phyloP scores from a whole-genome alignment of 495 filamentous ascomycete genomes.

The Podospora australis region DNA sequence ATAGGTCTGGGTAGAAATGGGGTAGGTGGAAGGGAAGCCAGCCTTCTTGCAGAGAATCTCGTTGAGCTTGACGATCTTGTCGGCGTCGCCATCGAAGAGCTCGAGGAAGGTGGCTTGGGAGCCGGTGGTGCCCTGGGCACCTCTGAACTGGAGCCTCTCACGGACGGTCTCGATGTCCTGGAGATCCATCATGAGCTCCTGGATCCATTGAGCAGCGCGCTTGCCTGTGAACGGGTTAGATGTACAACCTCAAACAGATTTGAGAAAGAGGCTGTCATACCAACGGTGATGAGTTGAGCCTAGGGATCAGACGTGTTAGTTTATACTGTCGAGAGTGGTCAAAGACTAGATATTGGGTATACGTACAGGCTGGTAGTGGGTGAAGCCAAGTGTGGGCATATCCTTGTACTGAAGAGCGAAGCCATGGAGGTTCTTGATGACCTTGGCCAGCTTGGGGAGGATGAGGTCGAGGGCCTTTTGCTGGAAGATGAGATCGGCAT shows the following conservation, averaged over 20 bases:
- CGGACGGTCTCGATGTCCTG: conserved; percentile 70
- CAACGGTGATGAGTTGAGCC: conserved; percentile 64
- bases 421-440: conserved; percentile 69
- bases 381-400: conserved; percentile 63
- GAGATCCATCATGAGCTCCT: conserved; percentile 84
- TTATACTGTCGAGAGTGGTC: too few relatives aligned
- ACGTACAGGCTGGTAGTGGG: conserved; percentile 62
- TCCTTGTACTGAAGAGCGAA: conserved; percentile 76
- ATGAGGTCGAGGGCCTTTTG: conserved; percentile 68
- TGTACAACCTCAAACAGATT: too few relatives aligned
- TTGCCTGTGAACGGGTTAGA: conserved; percentile 37
- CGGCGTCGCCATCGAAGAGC: conserved; percentile 68
- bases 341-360: conserved; percentile 1
- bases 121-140: conserved; percentile 40
- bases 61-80: conserved; percentile 72
- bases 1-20: conserved; percentile 68
- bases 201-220: conserved; percentile 69
- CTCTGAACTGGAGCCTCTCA: conserved; percentile 69
- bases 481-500: conserved; percentile 81
- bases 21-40: conserved; percentile 68
- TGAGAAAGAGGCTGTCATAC: too few relatives aligned
- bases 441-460: conserved; percentile 77
- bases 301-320: not conserved
- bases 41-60: conserved; percentile 71
- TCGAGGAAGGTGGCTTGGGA: conserved; percentile 63